These are phyloP conservation scores for Aspergillus funiculosus DNA, from an alignment of 495 filamentous ascomycete species.

Conservation along the genomic window DNA sequence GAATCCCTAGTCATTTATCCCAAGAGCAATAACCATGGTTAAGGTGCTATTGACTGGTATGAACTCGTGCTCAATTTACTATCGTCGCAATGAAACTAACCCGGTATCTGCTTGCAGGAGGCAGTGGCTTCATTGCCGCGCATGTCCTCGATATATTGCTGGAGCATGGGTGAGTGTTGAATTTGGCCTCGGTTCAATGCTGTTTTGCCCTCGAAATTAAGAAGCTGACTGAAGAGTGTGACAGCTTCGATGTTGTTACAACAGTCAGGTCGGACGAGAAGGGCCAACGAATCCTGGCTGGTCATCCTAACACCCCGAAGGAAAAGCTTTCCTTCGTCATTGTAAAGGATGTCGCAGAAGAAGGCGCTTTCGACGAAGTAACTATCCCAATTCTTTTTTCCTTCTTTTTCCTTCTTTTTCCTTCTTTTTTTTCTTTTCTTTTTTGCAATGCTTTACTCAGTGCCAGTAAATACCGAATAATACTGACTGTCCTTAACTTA, in stretches of 20 bases:
- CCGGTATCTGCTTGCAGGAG: conserved; percentile 35
- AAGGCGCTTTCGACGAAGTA: conserved; percentile 71
- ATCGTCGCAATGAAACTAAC: neutral
- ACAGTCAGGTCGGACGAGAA: conserved; percentile 80
- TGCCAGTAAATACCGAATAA: neutral
- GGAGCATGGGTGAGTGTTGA: conserved; percentile 42
- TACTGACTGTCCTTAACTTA: conserved; percentile 15
- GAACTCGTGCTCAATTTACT: neutral
- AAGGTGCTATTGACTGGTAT: conserved; percentile 43
- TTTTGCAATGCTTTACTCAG: no score
- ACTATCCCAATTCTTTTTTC: neutral
- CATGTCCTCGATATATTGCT: conserved; percentile 75
- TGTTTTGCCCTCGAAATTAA: neutral
- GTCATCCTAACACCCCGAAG: conserved; percentile 53
- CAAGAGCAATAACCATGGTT: conserved; percentile 33
- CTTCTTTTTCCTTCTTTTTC: neutral
- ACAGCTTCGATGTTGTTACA: conserved; percentile 66
- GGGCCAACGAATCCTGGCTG: conserved; percentile 64
- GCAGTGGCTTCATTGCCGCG: conserved; percentile 69
- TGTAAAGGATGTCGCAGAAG: conserved; percentile 75
- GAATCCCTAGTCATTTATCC: neutral
- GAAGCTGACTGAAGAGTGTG: conserved; percentile 11
- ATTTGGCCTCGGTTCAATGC: neutral
- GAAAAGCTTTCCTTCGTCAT: conserved; percentile 69
- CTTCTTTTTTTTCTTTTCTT: neutral